Evolutionary conservation across 1,284 basidiomycete genomes (phyloP).

Genomic region (Cutaneotrichosporon mucoides): DNA sequence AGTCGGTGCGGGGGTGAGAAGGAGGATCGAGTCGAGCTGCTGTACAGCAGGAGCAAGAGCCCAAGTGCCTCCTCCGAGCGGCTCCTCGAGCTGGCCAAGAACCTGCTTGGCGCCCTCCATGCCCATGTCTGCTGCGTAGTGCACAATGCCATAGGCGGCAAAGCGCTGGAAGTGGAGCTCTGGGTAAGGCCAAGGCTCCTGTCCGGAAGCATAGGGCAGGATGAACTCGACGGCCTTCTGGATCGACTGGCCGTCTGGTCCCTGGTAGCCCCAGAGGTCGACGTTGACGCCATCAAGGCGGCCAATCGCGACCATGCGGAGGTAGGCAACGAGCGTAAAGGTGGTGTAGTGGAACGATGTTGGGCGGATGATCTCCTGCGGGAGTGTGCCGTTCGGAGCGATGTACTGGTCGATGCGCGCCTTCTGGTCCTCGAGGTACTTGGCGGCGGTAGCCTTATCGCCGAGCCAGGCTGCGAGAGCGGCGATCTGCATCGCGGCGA

Average conservation of each 20-base stretch:
- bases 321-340: conserved; percentile 11
- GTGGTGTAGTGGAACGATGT: conserved; percentile 11
- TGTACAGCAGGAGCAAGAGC: conserved; percentile 5
- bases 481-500: conserved; percentile 13
- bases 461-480: conserved; percentile 8
- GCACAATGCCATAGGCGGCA: conserved; percentile 8
- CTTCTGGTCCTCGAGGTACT: neutral
- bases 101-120: conserved; percentile 1
- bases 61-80: conserved; percentile 4
- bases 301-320: conserved; percentile 12
- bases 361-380: conserved; percentile 7
- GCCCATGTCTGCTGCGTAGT: conserved; percentile 13
- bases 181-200: conserved; percentile 1
- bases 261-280: conserved; percentile 16
- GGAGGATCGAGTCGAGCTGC: conserved; percentile 16
- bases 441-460: neutral
- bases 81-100: neutral
- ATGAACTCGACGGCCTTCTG: conserved; percentile 7
- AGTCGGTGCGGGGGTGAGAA: too few relatives aligned
- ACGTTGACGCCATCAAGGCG: conserved; percentile 4
- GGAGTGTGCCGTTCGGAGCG: conserved; percentile 6
- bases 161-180: conserved; percentile 9
- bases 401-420: conserved; percentile 6
- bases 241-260: conserved; percentile 9
- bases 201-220: conserved; percentile 1